Percentiles rank a stretch among this genome's conserved stretches.
phyloP scores from a whole-genome alignment of 2,329 filamentous ascomycete species.

The Paramyrothecium roridum region DNA sequence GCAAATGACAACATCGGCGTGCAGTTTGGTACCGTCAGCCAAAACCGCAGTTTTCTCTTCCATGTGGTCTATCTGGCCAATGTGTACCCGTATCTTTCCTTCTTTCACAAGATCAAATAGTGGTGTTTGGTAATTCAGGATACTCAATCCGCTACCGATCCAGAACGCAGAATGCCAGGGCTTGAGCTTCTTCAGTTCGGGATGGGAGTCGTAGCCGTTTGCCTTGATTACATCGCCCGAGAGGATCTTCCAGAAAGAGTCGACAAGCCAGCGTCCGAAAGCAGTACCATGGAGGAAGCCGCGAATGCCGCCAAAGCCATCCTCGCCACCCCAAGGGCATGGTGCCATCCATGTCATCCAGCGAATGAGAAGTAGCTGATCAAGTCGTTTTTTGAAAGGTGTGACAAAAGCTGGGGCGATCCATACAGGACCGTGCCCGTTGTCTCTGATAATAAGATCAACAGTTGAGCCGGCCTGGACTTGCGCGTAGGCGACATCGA shows the following conservation, averaged over 20 bases:
- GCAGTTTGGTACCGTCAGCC: constrained; percentile 33
- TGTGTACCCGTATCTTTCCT: constrained; percentile 43
- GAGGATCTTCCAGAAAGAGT: constrained; percentile 46
- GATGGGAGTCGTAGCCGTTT: constrained; percentile 42
- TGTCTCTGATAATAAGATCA: constrained; percentile 46
- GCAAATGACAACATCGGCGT: constrained; percentile 44
- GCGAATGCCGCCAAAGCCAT: constrained; percentile 46
- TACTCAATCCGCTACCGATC: constrained; percentile 47
- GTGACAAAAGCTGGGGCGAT: constrained; percentile 57
- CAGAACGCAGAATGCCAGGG: constrained; percentile 40
- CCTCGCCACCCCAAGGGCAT: constrained; percentile 59
- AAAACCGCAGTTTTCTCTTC: constrained; percentile 36
- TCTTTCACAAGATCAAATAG: constrained; percentile 48
- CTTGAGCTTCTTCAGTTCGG: constrained; percentile 34
- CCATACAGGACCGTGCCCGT: constrained; percentile 52
- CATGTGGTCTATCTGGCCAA: constrained; percentile 42
- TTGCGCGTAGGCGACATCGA: constrained; percentile 54
- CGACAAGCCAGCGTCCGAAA: constrained; percentile 43
- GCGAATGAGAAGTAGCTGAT: constrained; percentile 50
- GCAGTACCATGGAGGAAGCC: constrained; percentile 47
- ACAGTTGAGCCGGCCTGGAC: constrained; percentile 43
- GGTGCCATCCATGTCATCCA: constrained; percentile 64
- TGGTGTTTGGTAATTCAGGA: constrained; percentile 49
- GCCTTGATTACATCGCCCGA: constrained; percentile 41
- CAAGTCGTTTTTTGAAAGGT: constrained; percentile 56